These are phyloP conservation scores for Neurospora sp. DNA, from an alignment of 495 filamentous ascomycete genomes.

Conservation along the genomic window DNA sequence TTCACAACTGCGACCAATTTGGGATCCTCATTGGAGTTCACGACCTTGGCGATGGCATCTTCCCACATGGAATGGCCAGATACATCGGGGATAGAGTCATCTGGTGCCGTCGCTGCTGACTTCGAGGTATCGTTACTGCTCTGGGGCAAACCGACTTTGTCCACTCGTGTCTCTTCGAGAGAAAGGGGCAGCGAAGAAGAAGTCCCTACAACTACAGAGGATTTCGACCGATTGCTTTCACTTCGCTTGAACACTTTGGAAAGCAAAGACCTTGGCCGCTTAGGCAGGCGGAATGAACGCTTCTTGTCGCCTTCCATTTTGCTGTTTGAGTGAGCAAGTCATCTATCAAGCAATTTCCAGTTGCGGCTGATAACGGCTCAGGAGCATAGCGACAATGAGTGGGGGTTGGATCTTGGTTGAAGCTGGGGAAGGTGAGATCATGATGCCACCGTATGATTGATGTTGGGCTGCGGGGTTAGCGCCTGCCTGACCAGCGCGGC, in stretches of 20 bases:
- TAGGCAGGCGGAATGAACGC: not conserved
- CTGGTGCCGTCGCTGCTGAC: not conserved
- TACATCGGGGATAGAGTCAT: not conserved
- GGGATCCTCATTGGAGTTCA: not conserved
- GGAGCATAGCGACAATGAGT: not conserved
- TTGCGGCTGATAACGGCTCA: not conserved
- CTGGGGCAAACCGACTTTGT: not conserved
- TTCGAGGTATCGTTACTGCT: not conserved
- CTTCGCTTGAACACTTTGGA: not conserved
- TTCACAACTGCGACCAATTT: not conserved
- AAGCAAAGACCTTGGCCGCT: not conserved
- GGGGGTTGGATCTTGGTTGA: not conserved
- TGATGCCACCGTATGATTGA: not conserved
- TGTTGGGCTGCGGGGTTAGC: not conserved
- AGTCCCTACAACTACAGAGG: not conserved
- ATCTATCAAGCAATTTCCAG: not conserved
- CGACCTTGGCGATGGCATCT: not conserved
- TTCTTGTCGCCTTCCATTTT: not conserved
- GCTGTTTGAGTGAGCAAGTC: not conserved
- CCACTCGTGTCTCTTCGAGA: not conserved
- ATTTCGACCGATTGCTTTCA: not conserved
- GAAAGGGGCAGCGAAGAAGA: not conserved
- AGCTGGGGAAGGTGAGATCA: not conserved
- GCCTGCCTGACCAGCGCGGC: not conserved
- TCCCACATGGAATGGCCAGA: not conserved